Evolutionary conservation across 2,329 filamentous ascomycete genomes (phyloP).

Genomic region (Alternaria arbusti): DNA sequence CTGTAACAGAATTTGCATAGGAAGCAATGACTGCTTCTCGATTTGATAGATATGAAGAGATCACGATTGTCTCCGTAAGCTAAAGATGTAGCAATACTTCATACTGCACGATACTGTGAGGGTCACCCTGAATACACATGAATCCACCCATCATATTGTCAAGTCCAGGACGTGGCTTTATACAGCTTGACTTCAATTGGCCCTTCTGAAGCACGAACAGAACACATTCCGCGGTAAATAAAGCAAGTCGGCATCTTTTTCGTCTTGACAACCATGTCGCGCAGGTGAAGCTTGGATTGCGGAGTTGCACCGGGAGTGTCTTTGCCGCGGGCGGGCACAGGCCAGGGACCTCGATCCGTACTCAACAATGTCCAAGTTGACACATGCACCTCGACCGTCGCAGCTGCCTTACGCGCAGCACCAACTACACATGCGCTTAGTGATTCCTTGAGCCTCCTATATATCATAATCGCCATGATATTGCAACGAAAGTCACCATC

Average conservation of each 20-base stretch:
- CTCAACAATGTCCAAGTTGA: constrained; percentile 12
- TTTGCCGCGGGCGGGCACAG: constrained; percentile 5
- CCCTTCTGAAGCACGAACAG: background rate
- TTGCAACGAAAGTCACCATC: background rate
- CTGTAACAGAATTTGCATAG: background rate
- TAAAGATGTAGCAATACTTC: background rate
- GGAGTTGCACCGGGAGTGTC: constrained; percentile 9
- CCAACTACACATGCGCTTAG: background rate
- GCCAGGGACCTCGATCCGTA: constrained; percentile 6
- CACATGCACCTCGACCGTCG: constrained; percentile 7
- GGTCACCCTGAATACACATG: background rate
- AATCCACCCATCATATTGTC: background rate
- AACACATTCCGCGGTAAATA: background rate
- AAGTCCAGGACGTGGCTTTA: background rate
- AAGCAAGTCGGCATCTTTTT: background rate
- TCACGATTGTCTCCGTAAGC: background rate
- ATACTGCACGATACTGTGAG: background rate
- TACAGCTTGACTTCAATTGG: background rate
- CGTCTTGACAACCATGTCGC: background rate
- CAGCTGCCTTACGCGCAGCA: constrained; percentile 1
- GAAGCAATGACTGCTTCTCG: background rate
- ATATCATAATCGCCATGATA: background rate
- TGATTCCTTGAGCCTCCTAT: background rate
- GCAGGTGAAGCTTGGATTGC: background rate
- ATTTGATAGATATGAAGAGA: background rate